A percentile compares a stretch with the other conserved stretches of the same genome.
phyloP scores from a whole-genome alignment of 768 basidiomycete genomes.

The Macrolepiota albuminosa region DNA sequence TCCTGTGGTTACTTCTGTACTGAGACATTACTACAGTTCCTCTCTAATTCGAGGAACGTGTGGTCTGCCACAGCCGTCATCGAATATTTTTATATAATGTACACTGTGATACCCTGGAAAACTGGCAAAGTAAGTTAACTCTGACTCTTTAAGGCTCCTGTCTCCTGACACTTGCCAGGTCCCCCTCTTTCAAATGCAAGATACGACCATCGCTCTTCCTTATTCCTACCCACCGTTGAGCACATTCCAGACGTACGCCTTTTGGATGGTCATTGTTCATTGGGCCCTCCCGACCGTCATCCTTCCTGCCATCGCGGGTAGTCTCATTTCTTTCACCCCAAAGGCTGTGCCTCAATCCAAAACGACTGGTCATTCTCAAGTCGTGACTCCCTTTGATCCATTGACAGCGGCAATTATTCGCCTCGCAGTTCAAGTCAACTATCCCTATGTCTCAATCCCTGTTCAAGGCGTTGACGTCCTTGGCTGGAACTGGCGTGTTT shows the following conservation, averaged over 20 bases:
- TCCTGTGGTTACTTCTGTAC: neutral
- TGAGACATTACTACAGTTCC: constrained; percentile 32
- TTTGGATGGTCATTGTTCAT: constrained; percentile 53
- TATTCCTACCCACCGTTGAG: constrained; percentile 46
- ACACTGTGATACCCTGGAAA: constrained; percentile 50
- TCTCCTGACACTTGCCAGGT: constrained; percentile 17
- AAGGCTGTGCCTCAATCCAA: constrained; percentile 13
- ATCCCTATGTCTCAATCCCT: constrained; percentile 38
- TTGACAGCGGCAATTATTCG: constrained; percentile 62
- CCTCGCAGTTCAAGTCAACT: constrained; percentile 55
- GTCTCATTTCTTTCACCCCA: constrained; percentile 60
- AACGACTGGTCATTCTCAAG: constrained; percentile 9
- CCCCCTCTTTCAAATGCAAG: constrained; percentile 19
- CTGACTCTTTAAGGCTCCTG: neutral
- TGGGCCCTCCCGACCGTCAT: constrained; percentile 62
- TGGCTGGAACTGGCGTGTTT: constrained; percentile 49
- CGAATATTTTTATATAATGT: constrained; percentile 53
- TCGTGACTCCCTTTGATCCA: constrained; percentile 45
- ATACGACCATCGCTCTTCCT: constrained; percentile 18
- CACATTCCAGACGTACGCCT: constrained; percentile 39
- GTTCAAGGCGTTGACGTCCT: constrained; percentile 47
- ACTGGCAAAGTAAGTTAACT: constrained; percentile 31
- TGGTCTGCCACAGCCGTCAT: constrained; percentile 48
- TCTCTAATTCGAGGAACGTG: constrained; percentile 65
- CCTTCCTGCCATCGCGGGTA: constrained; percentile 52